Conservation (phyloP, 2,329 filamentous ascomycete species). For the Plenodomus tracheiphilus region DNA sequence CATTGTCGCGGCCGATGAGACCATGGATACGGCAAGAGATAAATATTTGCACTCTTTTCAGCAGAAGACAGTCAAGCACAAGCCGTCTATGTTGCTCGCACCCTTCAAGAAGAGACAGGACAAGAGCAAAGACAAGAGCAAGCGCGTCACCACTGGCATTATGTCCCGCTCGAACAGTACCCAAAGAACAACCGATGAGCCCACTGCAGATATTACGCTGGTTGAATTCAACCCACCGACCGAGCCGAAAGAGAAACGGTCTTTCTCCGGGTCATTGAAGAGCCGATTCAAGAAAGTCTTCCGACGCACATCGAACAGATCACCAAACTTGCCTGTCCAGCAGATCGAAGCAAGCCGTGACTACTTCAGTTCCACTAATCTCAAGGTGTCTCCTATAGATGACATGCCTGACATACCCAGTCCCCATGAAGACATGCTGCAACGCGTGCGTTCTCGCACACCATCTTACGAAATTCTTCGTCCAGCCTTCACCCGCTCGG, state of each 20-base stretch:
- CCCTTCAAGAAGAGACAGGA: constrained; percentile 50
- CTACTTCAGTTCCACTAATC: constrained; percentile 37
- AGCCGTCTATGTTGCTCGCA: constrained; percentile 49
- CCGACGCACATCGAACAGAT: constrained; percentile 42
- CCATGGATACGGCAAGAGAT: constrained; percentile 43
- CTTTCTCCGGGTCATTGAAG: constrained; percentile 65
- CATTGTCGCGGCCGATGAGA: constrained; percentile 26
- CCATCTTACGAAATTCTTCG: constrained; percentile 23
- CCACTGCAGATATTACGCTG: constrained; percentile 12
- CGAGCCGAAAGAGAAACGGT: constrained; percentile 61
- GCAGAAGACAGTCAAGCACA: constrained; percentile 45
- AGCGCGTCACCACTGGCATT: constrained; percentile 16
- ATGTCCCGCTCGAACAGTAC: constrained; percentile 14
- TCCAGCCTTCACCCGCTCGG: constrained; percentile 15
- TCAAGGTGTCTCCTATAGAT: constrained; percentile 16
- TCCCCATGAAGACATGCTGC: constrained; percentile 52
- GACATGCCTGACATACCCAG: constrained; percentile 41
- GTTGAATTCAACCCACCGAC: constrained; percentile 29
- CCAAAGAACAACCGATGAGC: constrained; percentile 12
- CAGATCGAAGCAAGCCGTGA: constrained; percentile 54
- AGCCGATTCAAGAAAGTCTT: constrained; percentile 65
- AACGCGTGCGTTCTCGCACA: constrained; percentile 36
- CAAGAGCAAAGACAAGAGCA: constrained; percentile 26
- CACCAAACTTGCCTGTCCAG: constrained; percentile 52
- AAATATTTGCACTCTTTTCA: constrained; percentile 48